Evolutionary conservation across 2,329 filamentous ascomycete species (phyloP), one percentile per base, ranked within the genome.

Genomic region (Pestalotiopsis sp.): DNA sequence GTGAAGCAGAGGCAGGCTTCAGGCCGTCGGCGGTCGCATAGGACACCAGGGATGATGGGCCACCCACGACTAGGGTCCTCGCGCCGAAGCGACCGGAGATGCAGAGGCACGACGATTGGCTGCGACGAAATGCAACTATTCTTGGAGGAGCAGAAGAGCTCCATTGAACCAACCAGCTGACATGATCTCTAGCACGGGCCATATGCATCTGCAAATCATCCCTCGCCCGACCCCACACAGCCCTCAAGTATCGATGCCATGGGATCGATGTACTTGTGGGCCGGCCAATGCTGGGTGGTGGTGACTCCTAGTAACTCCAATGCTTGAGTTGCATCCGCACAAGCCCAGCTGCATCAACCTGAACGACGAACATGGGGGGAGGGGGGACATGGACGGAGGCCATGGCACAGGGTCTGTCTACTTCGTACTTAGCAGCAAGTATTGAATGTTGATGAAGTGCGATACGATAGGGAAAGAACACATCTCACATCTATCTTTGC

Each of bases 81-180:
- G 64, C 64, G 64, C 64, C 36, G 64, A 66, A 66, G 64, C 64
- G 64, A 66, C 52, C 58, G 52, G 52, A 59, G 66, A 64, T 66
- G 64, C 45, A 64, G 70, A 69, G 61, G 59, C 66, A 66, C 58
- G 57, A 25, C 56, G 25, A 64, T 57, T 57, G 61, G 68, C 56
- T 66, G 70, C 68, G 64, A 76, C 76, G 77, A 72, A 75, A 59
- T 66, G 62, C 68, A 69, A 70, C 64, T 72, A 71, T 49, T 72
- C 68, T 70, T 60, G 66, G 27, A 45, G 70, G 45, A 52, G 71
- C 70, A 66, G 27, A 45, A 70, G 45, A 52, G 71, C 70, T 69
- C 70, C 64, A 68, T 69, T 67, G 70, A 69, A 73, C 75, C 74
- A 80, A 78, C 75, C 78, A 80, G 78, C 79, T 80, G 79, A 81